Evolutionary conservation across 805 yeast species (phyloP), one percentile per base, ranked within the genome.

Genomic region (Kazachstania kunashirensis): DNA sequence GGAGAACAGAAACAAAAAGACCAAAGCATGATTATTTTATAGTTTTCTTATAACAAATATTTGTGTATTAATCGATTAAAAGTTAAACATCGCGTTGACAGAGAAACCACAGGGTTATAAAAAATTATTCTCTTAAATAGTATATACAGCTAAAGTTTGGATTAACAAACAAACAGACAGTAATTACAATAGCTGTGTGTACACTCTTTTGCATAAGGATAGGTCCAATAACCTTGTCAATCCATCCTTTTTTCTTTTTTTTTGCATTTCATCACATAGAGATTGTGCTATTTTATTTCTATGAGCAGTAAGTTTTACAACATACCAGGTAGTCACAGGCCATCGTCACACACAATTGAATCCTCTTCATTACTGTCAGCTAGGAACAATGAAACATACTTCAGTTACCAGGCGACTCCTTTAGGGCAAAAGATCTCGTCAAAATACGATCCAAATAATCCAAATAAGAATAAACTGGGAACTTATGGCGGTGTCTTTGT

Each of bases 401-500:
- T 58, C 39, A 53, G 46, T 34, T 53, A 61, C 35, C 41, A 49
- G 24, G 50, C 53, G 1, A 50, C 56, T 9, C 52, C 54, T 7
- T 33, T 34, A 20, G 39, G 43, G 14, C 45, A 47, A 27, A 53
- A 49, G 26, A 33, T 43, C 8, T 53, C 59, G 1, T 57, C 59
- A 2, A 57, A 41, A 38, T 43, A 47, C 41, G 65, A 59, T 36
- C 55, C 57, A 6, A 45, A 47, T 5, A 53, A 60, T 21, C 59
- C 59, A 4, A 51, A 57, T 26, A 55, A 49, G 20, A 42, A 52
- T 31, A 88, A 88, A 50, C 63, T 88, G 34, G 85, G 79, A 29
- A 89, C 96, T 0, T 77, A 79, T 43, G 79, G 76, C 40, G 97
- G 96, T 12, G 96, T 88, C 2, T 88, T 94, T 52, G 70, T 92